Evolutionary conservation across 1,284 basidiomycete genomes (phyloP), one percentile per base, ranked within the genome.

Genomic region (Moesziomyces globuligerus): DNA sequence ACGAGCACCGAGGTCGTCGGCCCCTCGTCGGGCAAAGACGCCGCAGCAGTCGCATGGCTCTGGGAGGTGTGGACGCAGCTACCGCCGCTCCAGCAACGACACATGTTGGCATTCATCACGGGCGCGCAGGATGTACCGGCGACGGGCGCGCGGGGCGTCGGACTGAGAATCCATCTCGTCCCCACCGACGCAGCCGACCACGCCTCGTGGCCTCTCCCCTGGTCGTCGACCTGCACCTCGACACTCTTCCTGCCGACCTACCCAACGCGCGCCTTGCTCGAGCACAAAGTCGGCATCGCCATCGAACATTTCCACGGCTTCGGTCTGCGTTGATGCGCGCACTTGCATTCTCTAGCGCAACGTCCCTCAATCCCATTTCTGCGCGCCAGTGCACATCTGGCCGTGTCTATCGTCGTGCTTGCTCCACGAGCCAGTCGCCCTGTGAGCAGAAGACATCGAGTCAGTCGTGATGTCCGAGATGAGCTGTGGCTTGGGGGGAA

Each of bases 161-260:
- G 70, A 8, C 34, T 77, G 59, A 57, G 73, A 2, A 60, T 77
- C 20, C 73, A 77, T 38, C 52, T 73, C 5, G 66, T 77, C 6
- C 45, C 38, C 5, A 46, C 58, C 20, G 46, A 48, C 1, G 20
- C 13, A 18, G 11, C 32, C 8, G 57, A 54, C 15, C 50, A 38
- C 13, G n/a, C 44, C 9, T 48, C 49, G 4, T 62, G 58, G 58
- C 73, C 69, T 1, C 45, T 77, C 28, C 75, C 75, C 3, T 75
- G 73, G 73, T 75, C 73, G 18, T 69, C 62, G 8, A 77, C 75
- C 6, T 77, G 75, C 47, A 75, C 75, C 4, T 66, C 62, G 23
- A 77, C 75, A 10, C 57, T 77, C 4, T 77, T 77, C 18, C 46
- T 77, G 1, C 75, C 75, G 1, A 53, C 53, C 1, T 77, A 77